Percentiles rank a stretch among this genome's conserved stretches.
These are phyloP conservation scores for Acer campestre DNA, from an alignment of 345 rosid genomes.

Conservation along the genomic window DNA sequence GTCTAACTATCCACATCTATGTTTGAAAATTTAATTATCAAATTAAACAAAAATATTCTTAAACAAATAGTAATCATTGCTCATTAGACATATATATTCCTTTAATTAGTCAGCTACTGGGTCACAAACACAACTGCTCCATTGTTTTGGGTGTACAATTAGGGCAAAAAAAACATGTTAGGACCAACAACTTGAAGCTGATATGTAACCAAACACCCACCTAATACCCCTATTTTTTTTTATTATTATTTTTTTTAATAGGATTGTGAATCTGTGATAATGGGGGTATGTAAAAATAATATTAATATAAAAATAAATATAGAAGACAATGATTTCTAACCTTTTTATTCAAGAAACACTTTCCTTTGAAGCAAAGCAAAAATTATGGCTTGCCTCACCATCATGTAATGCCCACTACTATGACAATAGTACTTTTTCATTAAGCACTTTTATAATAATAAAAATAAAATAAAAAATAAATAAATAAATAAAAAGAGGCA, in stretches of 20 bases:
- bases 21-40: background rate
- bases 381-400: conserved; percentile 27
- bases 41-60: background rate
- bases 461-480: no score
- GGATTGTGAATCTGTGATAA: background rate
- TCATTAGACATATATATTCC: background rate
- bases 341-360: conserved; percentile 36
- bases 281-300: background rate
- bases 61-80: background rate
- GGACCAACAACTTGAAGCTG: conserved; percentile 40
- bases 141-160: conserved; percentile 7
- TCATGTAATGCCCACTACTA: conserved; percentile 28
- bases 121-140: conserved; percentile 16
- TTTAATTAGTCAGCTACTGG: background rate
- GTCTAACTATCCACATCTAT: background rate
- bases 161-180: conserved; percentile 1
- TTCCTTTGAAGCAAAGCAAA: conserved; percentile 69
- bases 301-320: background rate
- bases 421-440: background rate
- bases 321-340: conserved; percentile 58
- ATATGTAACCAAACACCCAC: conserved; percentile 39
- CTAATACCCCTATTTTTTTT: conserved; percentile 4
- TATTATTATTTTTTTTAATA: no score
- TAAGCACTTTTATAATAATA: background rate
- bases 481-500: no score